These are phyloP conservation scores for Aspergillus sp. DNA, from an alignment of 2,329 filamentous ascomycete genomes.

Conservation along the genomic window DNA sequence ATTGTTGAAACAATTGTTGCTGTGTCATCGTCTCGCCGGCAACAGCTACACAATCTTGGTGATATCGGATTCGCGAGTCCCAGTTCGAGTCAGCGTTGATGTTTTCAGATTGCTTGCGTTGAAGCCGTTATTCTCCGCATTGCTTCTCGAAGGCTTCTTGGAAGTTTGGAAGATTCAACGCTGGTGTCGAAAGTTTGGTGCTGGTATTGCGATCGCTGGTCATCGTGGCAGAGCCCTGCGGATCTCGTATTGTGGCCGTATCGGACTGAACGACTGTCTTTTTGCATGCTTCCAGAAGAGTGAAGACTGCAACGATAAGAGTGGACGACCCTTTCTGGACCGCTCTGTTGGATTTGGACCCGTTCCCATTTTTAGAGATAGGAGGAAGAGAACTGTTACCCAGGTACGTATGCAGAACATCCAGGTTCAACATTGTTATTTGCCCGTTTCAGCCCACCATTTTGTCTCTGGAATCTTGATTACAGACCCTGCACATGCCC, in stretches of 20 bases:
- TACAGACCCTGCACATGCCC: slow-evolving; percentile 1
- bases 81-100: not conserved
- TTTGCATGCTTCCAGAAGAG: not conserved
- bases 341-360: not conserved
- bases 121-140: slow-evolving; percentile 2
- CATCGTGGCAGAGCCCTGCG: slow-evolving; percentile 11
- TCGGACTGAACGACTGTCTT: slow-evolving; percentile 4
- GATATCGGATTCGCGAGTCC: not conserved
- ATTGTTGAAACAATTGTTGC: not conserved
- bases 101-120: not conserved
- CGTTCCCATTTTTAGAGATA: not conserved
- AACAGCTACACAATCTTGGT: not conserved
- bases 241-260: slow-evolving; percentile 15
- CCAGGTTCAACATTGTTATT: slow-evolving; percentile 4
- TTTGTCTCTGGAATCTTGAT: slow-evolving; percentile 5
- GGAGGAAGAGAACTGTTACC: slow-evolving; percentile 5
- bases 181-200: not conserved
- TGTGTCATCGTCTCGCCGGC: not conserved
- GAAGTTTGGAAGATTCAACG: not conserved
- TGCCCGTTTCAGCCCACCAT: not conserved
- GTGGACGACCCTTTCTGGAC: too few species aligned
- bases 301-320: not conserved
- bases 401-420: slow-evolving; percentile 13
- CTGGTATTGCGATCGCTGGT: slow-evolving; percentile 10
- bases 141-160: slow-evolving; percentile 18